Percentiles rank a stretch among this genome's conserved stretches.
These are phyloP conservation scores for barrel medic (Medicago truncatula) DNA, from an alignment of 306 rosid species.

Conservation along the genomic window MtrunA17r5.0-ANR NC_053047.1:36119501-36120000, in stretches of 20 bases:
- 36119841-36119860: slow-evolving; percentile 82
- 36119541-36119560: background rate
- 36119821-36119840: slow-evolving; percentile 85
- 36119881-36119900: slow-evolving; percentile 91
- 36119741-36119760: slow-evolving; percentile 69
- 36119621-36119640: no score
- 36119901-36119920: slow-evolving; percentile 85
- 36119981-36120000: slow-evolving; percentile 84
- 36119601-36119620: no score
- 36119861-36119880: slow-evolving; percentile 74
- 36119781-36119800: slow-evolving; percentile 98
- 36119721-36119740: background rate
- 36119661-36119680: background rate
- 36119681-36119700: background rate
- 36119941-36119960: slow-evolving; percentile 81
- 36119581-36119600: no score
- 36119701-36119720: background rate
- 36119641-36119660: background rate
- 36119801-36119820: slow-evolving; percentile 87
- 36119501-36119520: slow-evolving; percentile 3
- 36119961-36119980: slow-evolving; percentile 71
- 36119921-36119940: slow-evolving; percentile 90
- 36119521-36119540: background rate
- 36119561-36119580: background rate
- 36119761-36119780: slow-evolving; percentile 76